Evolutionary conservation across 1,284 basidiomycete genomes (phyloP).

Genomic region (Ustilago loliicola): DNA sequence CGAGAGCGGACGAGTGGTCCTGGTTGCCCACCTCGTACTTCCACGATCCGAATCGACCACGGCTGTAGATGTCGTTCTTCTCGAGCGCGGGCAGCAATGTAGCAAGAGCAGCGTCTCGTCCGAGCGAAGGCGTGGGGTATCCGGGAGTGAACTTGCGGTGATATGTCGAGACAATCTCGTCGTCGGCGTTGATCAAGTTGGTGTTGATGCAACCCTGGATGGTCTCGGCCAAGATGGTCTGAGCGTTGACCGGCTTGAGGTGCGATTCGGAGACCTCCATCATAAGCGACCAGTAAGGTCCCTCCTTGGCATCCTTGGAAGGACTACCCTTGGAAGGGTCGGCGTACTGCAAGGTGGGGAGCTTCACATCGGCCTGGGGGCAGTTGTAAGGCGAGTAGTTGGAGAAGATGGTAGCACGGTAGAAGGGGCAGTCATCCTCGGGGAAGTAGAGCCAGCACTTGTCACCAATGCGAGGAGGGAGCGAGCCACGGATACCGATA

Average conservation of each 20-base stretch:
- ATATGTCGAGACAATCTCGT: conserved; percentile 74
- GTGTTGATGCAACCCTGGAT: conserved; percentile 74
- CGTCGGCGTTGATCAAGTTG: conserved; percentile 72
- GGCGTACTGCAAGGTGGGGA: conserved; percentile 73
- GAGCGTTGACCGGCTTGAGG: conserved; percentile 73
- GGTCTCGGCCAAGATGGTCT: conserved; percentile 73
- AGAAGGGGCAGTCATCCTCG: conserved; percentile 74
- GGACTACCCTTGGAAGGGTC: conserved; percentile 71
- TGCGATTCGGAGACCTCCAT: conserved; percentile 74
- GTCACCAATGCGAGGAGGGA: conserved; percentile 74
- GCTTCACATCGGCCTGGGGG: conserved; percentile 71
- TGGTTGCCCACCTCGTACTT: conserved; percentile 75
- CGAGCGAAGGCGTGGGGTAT: conserved; percentile 73
- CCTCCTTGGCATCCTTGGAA: conserved; percentile 70
- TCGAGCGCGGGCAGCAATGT: conserved; percentile 73
- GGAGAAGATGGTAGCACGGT: conserved; percentile 75
- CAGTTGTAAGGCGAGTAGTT: conserved; percentile 75
- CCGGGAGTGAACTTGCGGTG: conserved; percentile 73
- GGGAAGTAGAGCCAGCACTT: conserved; percentile 74
- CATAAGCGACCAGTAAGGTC: conserved; percentile 73
- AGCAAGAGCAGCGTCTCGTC: conserved; percentile 72
- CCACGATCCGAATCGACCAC: conserved; percentile 75
- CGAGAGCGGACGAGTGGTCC: conserved; percentile 74
- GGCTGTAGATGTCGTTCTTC: conserved; percentile 72
- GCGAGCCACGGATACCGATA: conserved; percentile 73